Base-by-base conservation (phyloP, 2,329 filamentous ascomycete species). In the Rhytidhysteron rufulum region DNA sequence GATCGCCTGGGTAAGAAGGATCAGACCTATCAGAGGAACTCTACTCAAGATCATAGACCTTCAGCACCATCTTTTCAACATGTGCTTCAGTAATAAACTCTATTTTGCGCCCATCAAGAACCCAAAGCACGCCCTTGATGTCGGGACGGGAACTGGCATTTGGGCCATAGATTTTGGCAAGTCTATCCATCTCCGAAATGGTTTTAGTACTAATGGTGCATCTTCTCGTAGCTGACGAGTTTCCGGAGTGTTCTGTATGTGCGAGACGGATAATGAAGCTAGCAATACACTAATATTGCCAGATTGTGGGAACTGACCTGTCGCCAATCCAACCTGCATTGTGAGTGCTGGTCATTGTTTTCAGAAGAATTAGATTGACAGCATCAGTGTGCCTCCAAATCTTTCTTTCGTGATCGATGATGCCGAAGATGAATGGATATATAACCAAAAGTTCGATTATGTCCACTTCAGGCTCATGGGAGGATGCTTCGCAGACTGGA, bases 371-470 rank as follows among this genome's bases (percentile, higher is more conserved):
- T 37, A 13, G 13, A 8, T 15, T 32, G 24, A 32, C 15, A 8
- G 3, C 3, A 15, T 31, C 39, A 40, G 35, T 20, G 41, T 51
- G n/a, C 50, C 50, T 7, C 22, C 42, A 13, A 53, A 53, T 20
- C 49, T 46, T 37, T 34, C 39, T 17, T 53, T 53, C 31, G 31
- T 49, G 5, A 42, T 53, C 17, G 50, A 53, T 21, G 40, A 53
- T 34, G 47, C 41, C 16, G 40, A 45, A 29, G 69, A 74, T 22
- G 66, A 73, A 9, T 82, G 79, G 79, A 55, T 67, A 27, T 77
- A 74, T 33, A 58, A 66, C 4, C 60, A 69, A 24, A 58, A 60
- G n/a, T 80, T 75, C 51, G 78, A 82, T 54, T 71, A 75, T 47
- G 72, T 82, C 71, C 66, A 73, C 71, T 50, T 70, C 60, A 50